phyloP scores from a whole-genome alignment of 2,329 filamentous ascomycete genomes.

The Ophiosphaerella korrae region DNA sequence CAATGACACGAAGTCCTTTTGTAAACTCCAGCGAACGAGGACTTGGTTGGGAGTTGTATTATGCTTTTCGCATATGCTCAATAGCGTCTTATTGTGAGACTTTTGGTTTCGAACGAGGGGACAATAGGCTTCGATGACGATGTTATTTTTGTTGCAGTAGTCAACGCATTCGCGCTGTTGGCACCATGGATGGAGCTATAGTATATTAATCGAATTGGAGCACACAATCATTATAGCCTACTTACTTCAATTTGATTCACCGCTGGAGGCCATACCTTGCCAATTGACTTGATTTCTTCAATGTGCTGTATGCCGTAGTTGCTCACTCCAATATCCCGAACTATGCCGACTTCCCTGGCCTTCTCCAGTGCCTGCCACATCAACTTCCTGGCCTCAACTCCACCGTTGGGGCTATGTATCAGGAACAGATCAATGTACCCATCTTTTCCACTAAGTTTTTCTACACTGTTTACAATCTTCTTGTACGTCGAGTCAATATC shows the following conservation, averaged over 20 bases:
- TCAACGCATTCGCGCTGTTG: conserved; percentile 66
- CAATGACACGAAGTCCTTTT: conserved; percentile 63
- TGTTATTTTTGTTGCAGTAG: conserved; percentile 64
- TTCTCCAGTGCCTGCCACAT: conserved; percentile 71
- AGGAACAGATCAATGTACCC: conserved; percentile 75
- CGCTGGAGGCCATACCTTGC: conserved; percentile 70
- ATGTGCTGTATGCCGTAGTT: conserved; percentile 73
- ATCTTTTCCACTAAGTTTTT: conserved; percentile 59
- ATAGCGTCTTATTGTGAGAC: conserved; percentile 69
- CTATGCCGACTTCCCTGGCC: conserved; percentile 63
- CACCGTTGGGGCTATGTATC: conserved; percentile 67
- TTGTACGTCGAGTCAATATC: conserved; percentile 65
- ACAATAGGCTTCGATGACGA: conserved; percentile 68
- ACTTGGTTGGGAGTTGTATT: conserved; percentile 76
- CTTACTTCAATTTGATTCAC: conserved; percentile 75
- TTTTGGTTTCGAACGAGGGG: conserved; percentile 74
- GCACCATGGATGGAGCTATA: conserved; percentile 73
- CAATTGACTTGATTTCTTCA: conserved; percentile 69
- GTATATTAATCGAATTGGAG: conserved; percentile 1
- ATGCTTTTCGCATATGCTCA: conserved; percentile 71
- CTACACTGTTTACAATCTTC: conserved; percentile 65
- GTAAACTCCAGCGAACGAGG: conserved; percentile 78
- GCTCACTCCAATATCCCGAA: conserved; percentile 72
- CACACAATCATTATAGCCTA: conserved; percentile 27
- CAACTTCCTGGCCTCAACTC: conserved; percentile 60